Evolutionary conservation across 805 yeast genomes (phyloP).

Genomic region (Yarrowia osloensis): DNA sequence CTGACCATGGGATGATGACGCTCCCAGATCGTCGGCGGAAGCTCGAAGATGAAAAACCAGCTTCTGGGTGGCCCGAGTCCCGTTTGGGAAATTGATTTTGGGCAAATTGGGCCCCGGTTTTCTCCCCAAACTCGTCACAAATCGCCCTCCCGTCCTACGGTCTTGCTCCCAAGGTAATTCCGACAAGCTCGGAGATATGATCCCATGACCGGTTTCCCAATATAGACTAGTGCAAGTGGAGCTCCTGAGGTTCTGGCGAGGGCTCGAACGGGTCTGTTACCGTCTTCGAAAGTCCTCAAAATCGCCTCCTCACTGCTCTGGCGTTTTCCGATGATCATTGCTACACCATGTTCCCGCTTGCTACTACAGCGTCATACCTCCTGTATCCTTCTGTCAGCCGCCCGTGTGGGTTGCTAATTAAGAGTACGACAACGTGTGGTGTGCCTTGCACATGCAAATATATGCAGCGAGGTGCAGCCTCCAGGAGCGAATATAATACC

Average conservation of each 20-base stretch:
- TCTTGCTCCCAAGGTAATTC: conserved; percentile 1
- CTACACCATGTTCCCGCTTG: neutral
- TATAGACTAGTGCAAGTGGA: neutral
- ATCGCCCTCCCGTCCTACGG: too few relatives aligned
- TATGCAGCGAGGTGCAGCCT: neutral
- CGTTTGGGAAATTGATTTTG: too few relatives aligned
- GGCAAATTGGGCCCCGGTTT: too few relatives aligned
- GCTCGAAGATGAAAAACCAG: too few relatives aligned
- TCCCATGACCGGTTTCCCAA: conserved; percentile 9
- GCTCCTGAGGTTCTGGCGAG: too few relatives aligned
- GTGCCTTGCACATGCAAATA: conserved; percentile 11
- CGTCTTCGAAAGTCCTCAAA: too few relatives aligned
- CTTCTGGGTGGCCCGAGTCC: too few relatives aligned
- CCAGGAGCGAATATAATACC: neutral
- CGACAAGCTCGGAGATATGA: conserved; percentile 23
- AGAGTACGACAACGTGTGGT: neutral
- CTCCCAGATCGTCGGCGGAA: too few relatives aligned
- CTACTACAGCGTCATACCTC: too few relatives aligned
- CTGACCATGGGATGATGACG: neutral
- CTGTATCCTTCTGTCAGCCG: neutral
- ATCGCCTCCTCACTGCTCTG: too few relatives aligned
- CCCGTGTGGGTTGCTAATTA: neutral
- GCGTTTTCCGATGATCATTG: neutral
- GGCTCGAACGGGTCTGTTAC: too few relatives aligned
- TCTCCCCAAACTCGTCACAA: too few relatives aligned